Conservation (phyloP, 768 basidiomycete genomes). For the Calocybe gangraenosa region DNA sequence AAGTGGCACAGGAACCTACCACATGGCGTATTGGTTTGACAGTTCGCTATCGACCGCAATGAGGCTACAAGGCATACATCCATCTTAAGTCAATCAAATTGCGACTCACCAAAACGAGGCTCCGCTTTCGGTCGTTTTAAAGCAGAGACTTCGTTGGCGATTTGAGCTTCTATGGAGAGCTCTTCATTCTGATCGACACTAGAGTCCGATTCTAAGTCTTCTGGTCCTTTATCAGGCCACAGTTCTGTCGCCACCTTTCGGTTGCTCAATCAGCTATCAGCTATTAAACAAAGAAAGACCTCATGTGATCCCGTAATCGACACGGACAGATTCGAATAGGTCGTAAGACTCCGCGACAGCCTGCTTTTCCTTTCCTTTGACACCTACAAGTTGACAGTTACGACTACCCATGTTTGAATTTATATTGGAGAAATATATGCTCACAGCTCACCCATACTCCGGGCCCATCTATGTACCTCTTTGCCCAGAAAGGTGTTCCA, state of each 20-base stretch:
- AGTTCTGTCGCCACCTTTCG: conserved; percentile 63
- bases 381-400: no score
- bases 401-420: no score
- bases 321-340: conserved; percentile 68
- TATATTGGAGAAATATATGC: no score
- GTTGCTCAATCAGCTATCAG: neutral
- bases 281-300: no score
- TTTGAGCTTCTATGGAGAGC: conserved; percentile 63
- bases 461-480: conserved; percentile 68
- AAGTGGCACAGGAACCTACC: conserved; percentile 36
- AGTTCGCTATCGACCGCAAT: conserved; percentile 48
- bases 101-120: conserved; percentile 57
- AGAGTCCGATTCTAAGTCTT: conserved; percentile 24
- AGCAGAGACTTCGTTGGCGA: conserved; percentile 66
- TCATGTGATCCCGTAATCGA: neutral
- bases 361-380: conserved; percentile 81
- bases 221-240: conserved; percentile 48
- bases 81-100: no score
- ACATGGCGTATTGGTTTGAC: conserved; percentile 76
- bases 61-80: neutral
- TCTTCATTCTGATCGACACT: conserved; percentile 31
- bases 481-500: conserved; percentile 64
- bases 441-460: conserved; percentile 81
- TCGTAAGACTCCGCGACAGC: conserved; percentile 75
- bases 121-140: conserved; percentile 64